A percentile compares a stretch with the other conserved stretches of the same genome.
Evolutionary conservation across 2,329 filamentous ascomycete species (phyloP).

Genomic region (Cordyceps tenuipes): DNA sequence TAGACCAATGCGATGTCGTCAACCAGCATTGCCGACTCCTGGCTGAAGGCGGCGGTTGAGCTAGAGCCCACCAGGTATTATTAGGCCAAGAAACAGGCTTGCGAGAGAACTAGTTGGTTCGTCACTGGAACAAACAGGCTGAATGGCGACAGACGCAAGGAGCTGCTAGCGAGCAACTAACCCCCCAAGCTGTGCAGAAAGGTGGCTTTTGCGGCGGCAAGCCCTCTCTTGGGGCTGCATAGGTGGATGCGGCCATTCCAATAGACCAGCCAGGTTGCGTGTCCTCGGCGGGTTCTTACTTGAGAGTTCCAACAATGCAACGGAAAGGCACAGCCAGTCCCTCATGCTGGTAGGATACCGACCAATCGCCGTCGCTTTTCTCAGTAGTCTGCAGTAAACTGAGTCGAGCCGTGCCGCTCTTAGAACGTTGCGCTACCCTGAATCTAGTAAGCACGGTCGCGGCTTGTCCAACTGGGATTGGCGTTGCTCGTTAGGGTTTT

Average conservation of each 20-base stretch:
- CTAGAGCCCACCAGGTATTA: background rate
- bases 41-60: background rate
- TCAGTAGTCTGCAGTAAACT: background rate
- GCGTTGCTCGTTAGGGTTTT: background rate
- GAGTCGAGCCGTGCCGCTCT: background rate
- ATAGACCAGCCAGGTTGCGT: background rate
- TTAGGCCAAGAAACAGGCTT: background rate
- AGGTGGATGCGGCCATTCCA: conserved; percentile 5
- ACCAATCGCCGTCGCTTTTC: background rate
- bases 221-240: conserved; percentile 1
- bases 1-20: background rate
- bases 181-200: conserved; percentile 1
- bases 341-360: background rate
- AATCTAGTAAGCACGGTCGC: conserved; percentile 1
- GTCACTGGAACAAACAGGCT: background rate
- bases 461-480: background rate
- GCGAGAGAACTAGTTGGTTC: background rate
- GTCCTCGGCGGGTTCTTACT: background rate
- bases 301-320: background rate
- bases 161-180: background rate
- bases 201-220: conserved; percentile 2
- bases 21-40: background rate
- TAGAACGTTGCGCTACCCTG: background rate
- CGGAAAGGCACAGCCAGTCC: background rate
- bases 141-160: background rate